Evolutionary conservation across 2,329 filamentous ascomycete species (phyloP), one percentile per base, ranked within the genome.

Genomic region (Huntiella omanensis): DNA sequence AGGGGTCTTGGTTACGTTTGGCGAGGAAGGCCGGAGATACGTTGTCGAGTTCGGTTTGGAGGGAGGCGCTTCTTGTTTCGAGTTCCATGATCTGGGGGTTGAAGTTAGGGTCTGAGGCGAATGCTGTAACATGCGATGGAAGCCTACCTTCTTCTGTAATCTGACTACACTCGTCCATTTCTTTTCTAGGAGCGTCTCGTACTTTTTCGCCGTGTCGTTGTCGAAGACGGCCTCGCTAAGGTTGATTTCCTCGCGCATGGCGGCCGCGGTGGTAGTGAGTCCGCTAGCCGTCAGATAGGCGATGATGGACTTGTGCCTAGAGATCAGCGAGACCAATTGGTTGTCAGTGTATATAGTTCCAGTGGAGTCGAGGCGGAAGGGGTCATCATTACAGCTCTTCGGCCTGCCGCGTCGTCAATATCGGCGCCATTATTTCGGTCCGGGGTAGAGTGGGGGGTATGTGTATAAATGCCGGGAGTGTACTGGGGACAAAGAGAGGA

Each of bases 121-220:
- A 43, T 15, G 35, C 13, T 13, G 46, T 28, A 12, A 13, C 36
- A 19, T 13, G 44, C 19, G 34, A 28, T 28, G 22, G 22, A 28
- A 28, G 52, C 62, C 43, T 63, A 82, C 84, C 82, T 94, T 96
- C 64, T 94, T 95, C 64, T 96, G 88, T 61, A 96, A 63, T 51
- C 88, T 74, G 56, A 95, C 86, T 22, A 96, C 82, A 56, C 85
- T 91, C 15, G 88, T 96, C 88, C 88, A 96, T 68, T 96, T 96
- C 73, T 94, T 95, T 70, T 96, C 88, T 54, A 96, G 64, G 22
- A 96, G 64, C 1, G 83, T 83, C 63, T 94, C 86, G 65, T 95
- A 96, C 64, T 93, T 94, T 68, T 94, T 94, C 45, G 80, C 73
- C 15, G 84, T 94, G 13, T 74, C 72, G 51, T 82, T 70, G 59